Evolutionary conservation across 352 stramenopile genomes (phyloP).

Genomic region (Phytopythium chamaehyphon): DNA sequence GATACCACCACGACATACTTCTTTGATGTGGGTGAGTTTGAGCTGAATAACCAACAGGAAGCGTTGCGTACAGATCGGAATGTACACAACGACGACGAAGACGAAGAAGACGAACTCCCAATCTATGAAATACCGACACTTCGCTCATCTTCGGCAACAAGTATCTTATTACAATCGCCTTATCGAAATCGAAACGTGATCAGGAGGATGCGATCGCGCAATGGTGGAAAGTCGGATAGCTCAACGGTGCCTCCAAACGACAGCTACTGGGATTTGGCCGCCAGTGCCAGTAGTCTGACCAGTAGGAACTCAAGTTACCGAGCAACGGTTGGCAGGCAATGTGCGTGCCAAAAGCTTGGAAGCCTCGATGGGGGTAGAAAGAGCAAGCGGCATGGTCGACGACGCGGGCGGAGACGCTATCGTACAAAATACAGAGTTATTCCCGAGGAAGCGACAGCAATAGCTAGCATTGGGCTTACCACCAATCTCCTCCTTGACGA

Average conservation of each 20-base stretch:
- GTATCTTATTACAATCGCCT: constrained; percentile 9
- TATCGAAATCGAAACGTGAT: constrained; percentile 11
- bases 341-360: constrained; percentile 26
- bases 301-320: neutral
- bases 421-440: constrained; percentile 28
- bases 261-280: constrained; percentile 13
- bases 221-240: constrained; percentile 7
- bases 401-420: constrained; percentile 18
- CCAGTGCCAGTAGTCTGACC: constrained; percentile 15
- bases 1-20: constrained; percentile 35
- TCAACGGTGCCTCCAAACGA: neutral
- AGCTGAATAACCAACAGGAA: constrained; percentile 7
- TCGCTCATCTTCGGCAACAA: too few species aligned
- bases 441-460: constrained; percentile 17
- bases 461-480: constrained; percentile 13
- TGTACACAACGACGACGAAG: neutral
- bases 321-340: constrained; percentile 14
- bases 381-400: constrained; percentile 2
- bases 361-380: constrained; percentile 21
- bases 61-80: neutral
- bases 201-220: constrained; percentile 1
- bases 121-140: too few species aligned
- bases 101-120: neutral
- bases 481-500: constrained; percentile 27
- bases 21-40: constrained; percentile 42